These are phyloP conservation scores for Euphrasia confusa DNA, from an alignment of 257 asterid species.

Conservation along the genomic window DNA sequence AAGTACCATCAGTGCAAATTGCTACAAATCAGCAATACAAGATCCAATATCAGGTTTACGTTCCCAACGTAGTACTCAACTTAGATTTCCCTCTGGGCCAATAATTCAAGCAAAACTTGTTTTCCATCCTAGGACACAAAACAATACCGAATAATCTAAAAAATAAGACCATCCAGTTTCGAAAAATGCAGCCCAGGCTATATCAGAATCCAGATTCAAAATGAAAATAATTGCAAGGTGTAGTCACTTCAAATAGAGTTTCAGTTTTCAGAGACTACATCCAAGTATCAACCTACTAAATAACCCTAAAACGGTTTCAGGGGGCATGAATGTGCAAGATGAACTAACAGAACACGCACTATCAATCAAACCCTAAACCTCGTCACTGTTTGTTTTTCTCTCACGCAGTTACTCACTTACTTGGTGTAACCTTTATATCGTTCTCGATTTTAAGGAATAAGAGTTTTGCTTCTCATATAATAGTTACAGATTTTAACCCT, in stretches of 20 bases:
- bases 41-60: background rate
- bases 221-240: background rate
- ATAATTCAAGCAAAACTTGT: too few relatives aligned
- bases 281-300: constrained; percentile 10
- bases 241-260: background rate
- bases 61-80: too few relatives aligned
- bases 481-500: constrained; percentile 19
- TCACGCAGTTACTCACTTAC: background rate
- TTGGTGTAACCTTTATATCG: background rate
- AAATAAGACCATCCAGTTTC: background rate
- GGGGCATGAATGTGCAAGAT: background rate
- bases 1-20: background rate
- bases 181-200: background rate
- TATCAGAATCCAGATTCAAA: background rate
- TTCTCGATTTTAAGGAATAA: background rate
- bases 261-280: background rate
- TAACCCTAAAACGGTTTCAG: background rate
- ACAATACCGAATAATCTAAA: too few relatives aligned
- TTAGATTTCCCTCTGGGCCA: too few relatives aligned
- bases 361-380: constrained; percentile 1
- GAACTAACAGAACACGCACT: background rate
- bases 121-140: too few relatives aligned
- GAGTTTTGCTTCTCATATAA: background rate
- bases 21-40: background rate
- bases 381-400: background rate